Evolutionary conservation across 805 yeast species (phyloP), one percentile per base, ranked within the genome.

Genomic region (Wickerhamiella brachini): DNA sequence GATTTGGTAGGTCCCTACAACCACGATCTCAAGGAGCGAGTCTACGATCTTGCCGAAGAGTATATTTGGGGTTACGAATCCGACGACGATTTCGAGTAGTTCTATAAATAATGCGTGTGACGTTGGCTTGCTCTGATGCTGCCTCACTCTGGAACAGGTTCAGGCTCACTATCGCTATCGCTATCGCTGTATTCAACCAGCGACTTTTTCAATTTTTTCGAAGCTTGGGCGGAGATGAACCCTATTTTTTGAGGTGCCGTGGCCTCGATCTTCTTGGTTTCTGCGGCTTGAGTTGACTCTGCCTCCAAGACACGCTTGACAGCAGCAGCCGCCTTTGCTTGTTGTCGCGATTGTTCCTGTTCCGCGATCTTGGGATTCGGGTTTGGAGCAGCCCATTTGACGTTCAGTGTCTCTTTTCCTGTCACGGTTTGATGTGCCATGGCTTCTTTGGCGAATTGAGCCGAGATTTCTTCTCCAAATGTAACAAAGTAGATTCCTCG

Each of bases 391-490:
- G 97, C 95, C 97, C 97, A 89, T 56, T 85, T 74, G 1, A 89
- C 77, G 53, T 73, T 76, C 44, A 89, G 65, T 0, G 81, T 75
- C 55, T 84, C 95, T 52, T 76, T 74, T 44, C 75, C 79, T 49
- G 80, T 75, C 7, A 89, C 63, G 8, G 84, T 74, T 64, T 90
- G 97, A 44, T 81, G 81, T 41, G 82, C 77, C 95, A 90, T 86
- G 1, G 95, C 95, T 65, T 90, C 97, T 60, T 86, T 85, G 0
- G 96, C 95, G 71, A 90, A 93, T 64, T 90, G 97, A 0, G 97
- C 97, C 61, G 76, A 81, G 20, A 74, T 64, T 59, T 86, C 95
- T 37, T 72, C 64, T 51, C 71, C 72, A 61, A 70, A 90, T 0
- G 84, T 81, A 6, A 93, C 77, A 68, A 90, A 89, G 0, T 89